Conservation (phyloP, 208 protist species). For the Porcisia deanei region DNA sequence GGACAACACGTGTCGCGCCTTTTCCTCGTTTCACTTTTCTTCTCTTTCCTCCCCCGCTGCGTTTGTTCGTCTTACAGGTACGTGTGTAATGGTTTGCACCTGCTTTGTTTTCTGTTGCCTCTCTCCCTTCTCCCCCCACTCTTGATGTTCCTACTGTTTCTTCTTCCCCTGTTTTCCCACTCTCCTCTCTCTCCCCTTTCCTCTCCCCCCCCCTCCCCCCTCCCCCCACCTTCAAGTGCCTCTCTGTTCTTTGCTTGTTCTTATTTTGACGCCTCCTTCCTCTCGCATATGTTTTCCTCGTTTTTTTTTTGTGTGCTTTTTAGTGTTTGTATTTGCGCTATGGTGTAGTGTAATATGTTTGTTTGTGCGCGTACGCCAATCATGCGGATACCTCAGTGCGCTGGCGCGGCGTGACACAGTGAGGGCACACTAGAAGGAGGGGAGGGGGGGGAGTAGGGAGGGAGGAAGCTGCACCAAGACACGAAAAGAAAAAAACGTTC, state of each 20-base stretch:
- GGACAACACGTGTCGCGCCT: background rate
- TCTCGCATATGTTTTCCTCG: background rate
- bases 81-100: too few species aligned
- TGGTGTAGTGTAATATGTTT: too few species aligned
- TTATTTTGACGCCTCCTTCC: background rate
- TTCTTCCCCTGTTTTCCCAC: background rate
- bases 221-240: background rate
- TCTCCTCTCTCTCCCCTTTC: background rate
- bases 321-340: background rate
- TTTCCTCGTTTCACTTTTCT: slow-evolving; percentile 2
- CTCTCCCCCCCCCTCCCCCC: background rate
- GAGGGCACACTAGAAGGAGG: background rate
- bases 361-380: background rate
- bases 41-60: background rate
- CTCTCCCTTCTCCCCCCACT: too few species aligned
- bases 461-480: too few species aligned
- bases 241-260: background rate
- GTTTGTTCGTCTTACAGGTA: too few species aligned
- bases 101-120: too few species aligned
- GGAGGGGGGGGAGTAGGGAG: background rate
- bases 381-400: background rate
- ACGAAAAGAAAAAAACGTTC: background rate
- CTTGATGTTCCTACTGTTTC: too few species aligned
- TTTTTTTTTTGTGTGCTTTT: background rate
- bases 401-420: background rate